phyloP scores from a whole-genome alignment of 345 rosid genomes.

The Kandelia obovata region DNA sequence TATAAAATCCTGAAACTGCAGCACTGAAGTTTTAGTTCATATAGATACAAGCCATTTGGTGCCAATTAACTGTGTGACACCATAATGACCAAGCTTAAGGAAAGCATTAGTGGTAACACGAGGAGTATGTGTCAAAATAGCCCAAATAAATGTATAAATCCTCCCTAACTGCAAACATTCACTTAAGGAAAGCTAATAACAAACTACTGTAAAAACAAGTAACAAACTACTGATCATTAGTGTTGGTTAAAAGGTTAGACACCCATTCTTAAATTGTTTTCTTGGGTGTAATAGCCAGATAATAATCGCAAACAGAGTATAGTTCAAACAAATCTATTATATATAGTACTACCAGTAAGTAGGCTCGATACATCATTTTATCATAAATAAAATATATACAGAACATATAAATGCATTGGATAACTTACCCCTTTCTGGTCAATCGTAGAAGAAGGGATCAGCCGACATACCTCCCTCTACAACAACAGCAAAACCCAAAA shows the following conservation, averaged over 20 bases:
- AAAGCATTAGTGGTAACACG: neutral
- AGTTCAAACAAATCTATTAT: neutral
- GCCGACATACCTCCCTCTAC: conserved; percentile 93
- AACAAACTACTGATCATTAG: no score
- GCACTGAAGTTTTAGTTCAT: neutral
- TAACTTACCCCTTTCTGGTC: conserved; percentile 85
- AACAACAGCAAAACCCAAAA: conserved; percentile 23
- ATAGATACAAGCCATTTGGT: neutral
- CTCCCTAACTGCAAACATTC: no score
- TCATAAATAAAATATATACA: neutral
- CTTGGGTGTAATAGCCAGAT: neutral
- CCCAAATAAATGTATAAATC: no score
- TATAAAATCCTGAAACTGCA: conserved; percentile 89
- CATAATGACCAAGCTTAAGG: neutral
- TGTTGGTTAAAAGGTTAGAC: no score
- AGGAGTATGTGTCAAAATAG: no score
- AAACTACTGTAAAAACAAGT: neutral
- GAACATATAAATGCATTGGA: conserved; percentile 1
- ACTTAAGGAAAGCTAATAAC: neutral
- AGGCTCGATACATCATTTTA: neutral
- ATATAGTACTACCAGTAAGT: conserved; percentile 4
- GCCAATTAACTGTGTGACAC: neutral
- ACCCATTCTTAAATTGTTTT: neutral
- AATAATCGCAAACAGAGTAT: neutral
- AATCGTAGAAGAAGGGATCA: conserved; percentile 58